These are phyloP conservation scores for Passiflora organensis DNA, from an alignment of 345 rosid genomes.

Conservation along the genomic window DNA sequence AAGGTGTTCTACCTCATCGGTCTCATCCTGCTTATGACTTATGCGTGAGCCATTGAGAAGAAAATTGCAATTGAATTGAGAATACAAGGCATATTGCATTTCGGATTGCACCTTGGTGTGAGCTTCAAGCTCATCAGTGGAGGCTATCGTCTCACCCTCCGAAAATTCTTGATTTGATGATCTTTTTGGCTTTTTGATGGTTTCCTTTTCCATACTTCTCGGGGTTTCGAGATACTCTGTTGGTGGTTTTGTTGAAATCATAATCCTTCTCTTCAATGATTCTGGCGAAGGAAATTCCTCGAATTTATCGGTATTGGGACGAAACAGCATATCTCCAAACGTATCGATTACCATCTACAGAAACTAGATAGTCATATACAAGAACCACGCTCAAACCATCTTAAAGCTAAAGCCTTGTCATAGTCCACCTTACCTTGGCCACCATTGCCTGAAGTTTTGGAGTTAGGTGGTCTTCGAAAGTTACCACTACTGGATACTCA, in stretches of 20 bases:
- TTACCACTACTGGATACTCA: slow-evolving; percentile 75
- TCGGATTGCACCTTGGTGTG: slow-evolving; percentile 10
- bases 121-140: slow-evolving; percentile 10
- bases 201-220: slow-evolving; percentile 11
- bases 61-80: background rate
- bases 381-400: background rate
- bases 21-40: slow-evolving; percentile 27
- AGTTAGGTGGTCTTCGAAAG: slow-evolving; percentile 75
- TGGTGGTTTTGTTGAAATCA: slow-evolving; percentile 89
- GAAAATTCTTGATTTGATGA: slow-evolving; percentile 14
- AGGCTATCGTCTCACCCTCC: slow-evolving; percentile 9
- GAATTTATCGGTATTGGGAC: slow-evolving; percentile 27
- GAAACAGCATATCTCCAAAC: slow-evolving; percentile 43
- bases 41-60: background rate
- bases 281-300: slow-evolving; percentile 67
- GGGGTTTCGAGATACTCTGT: slow-evolving; percentile 51
- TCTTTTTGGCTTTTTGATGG: slow-evolving; percentile 2
- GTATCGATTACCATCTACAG: slow-evolving; percentile 50
- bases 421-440: slow-evolving; percentile 41
- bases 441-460: slow-evolving; percentile 57
- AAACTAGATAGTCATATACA: background rate
- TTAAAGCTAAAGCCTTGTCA: no score
- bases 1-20: slow-evolving; percentile 1
- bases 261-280: slow-evolving; percentile 43
- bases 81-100: background rate